Base-by-base conservation (phyloP, 306 rosid species). In the Vachellia collinsii region DNA sequence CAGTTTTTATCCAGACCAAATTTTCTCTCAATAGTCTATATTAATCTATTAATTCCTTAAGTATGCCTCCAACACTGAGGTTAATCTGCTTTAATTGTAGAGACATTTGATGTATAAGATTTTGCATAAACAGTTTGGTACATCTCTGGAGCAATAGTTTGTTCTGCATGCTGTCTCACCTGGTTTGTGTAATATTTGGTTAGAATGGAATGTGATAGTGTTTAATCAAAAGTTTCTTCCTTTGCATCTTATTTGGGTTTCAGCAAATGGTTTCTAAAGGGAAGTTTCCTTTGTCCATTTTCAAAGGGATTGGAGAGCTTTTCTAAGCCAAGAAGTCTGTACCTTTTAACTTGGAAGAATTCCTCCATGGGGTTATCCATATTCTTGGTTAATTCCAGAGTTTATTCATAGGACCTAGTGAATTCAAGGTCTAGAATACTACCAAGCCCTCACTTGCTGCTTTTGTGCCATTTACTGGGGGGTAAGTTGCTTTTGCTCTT, bases 401-500 rank as follows among this genome's bases (percentile, higher is more conserved):
- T 68, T 17, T n/a, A 47, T 20, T n/a, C 37, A 25, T 68, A 10
- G 53, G 29, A n/a, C 37, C 17, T n/a, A 68, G 17, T 42, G 37
- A 47, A 20, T n/a, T 43, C 20, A 22, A 23, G 16, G 39, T 7
- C 7, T 68, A 68, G 13, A 42, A 68, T 39, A 23, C 25, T 68
- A 42, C 37, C 16, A 11, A 42, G 53, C 37, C 51, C 29, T 68
- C 16, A 11, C 50, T 19, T 41, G 4, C 63, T 20, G 19, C 63
- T 56, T 56, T 56, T 20, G 13, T 56, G 29, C 63, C 63, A 53
- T 53, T n/a, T 3, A 9, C 7, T 20, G 8, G 8, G 63, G 23
- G 63, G 11, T 56, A n/a, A 56, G 29, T 68, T 68, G 36, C 47
- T 68, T 68, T 68, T 68, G 53, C 20, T 8, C 72, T 38, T 67